Evolutionary conservation across 1,284 basidiomycete species (phyloP), one percentile per base, ranked within the genome.

Genomic region (Termitomyces sp.): DNA sequence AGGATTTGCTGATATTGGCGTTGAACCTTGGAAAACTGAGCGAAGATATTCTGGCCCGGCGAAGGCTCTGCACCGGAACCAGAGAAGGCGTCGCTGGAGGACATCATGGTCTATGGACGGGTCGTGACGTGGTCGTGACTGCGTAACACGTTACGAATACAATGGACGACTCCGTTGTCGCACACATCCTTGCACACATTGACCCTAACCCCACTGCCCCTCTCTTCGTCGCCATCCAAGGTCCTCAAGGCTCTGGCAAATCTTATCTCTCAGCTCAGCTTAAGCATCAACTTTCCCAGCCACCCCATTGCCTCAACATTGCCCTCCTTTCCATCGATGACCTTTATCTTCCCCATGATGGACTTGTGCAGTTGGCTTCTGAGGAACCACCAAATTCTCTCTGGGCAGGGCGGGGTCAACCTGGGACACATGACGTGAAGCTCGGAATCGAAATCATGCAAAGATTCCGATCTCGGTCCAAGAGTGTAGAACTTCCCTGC

Each of bases 221-320:
- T 4, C 71, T 91, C 16, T 84, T 90, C 55, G 81, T 93, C 8
- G 91, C 84, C 1, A 64, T 95, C 11, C 93, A 95, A 71, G 93
- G 93, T 0, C 91, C 92, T 0, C 93, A 95, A 68, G 88, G 88
- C 14, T 85, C 84, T 55, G 91, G 91, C 34, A 92, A 93, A 73
- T 85, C 91, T 0, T 87, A 78, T 66, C 72, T 88, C 35, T 81
- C 86, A 3, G 73, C 75, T 5, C 75, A 72, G 33, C 72, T 91
- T 21, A 75, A 77, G 24, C 61, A 74, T 14, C 60, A 68, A 26
- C 75, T 91, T 21, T 66, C 77, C 19, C 65, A 72, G 11, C 60
- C 73, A 6, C 79, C 79, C 3, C 67, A 83, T 58, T 68, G 74
- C 19, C 73, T 91, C 11, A 76, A 75, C 8, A 76, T 86, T 39